A percentile compares a stretch with the other conserved stretches of the same genome.
phyloP scores from a whole-genome alignment of 768 basidiomycete genomes.

The Cyathus striatus region DNA sequence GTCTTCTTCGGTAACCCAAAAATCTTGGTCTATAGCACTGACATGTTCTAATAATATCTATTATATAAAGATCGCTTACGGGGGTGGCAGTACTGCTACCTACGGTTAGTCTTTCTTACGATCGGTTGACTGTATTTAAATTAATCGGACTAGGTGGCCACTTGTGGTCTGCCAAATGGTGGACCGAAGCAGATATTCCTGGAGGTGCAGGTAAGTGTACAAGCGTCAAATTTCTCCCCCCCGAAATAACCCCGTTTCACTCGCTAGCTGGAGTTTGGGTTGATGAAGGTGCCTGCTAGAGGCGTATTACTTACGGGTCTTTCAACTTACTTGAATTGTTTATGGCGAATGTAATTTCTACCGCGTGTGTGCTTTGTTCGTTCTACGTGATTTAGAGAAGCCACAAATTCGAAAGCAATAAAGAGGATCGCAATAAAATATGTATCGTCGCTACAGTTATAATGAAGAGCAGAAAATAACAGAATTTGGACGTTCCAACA shows the following conservation, averaged over 20 bases:
- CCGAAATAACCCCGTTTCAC: too few species aligned
- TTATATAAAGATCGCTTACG: slow-evolving; percentile 31
- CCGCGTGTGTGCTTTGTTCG: too few species aligned
- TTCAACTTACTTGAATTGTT: too few species aligned
- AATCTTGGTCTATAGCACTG: too few species aligned
- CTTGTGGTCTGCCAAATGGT: slow-evolving; percentile 61
- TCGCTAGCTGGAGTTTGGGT: slow-evolving; percentile 58
- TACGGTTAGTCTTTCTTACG: slow-evolving; percentile 30
- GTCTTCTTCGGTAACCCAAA: slow-evolving; percentile 37
- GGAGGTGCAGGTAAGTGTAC: too few species aligned
- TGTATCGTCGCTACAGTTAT: neutral
- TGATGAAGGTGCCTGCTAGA: slow-evolving; percentile 42
- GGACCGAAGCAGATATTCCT: slow-evolving; percentile 55
- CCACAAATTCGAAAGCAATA: too few species aligned
- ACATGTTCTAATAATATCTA: too few species aligned
- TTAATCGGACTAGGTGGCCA: slow-evolving; percentile 30
- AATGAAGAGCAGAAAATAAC: slow-evolving; percentile 2
- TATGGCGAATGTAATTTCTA: too few species aligned
- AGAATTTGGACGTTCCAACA: slow-evolving; percentile 54
- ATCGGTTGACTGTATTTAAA: neutral
- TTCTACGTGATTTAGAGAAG: too few species aligned
- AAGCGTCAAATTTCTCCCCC: too few species aligned
- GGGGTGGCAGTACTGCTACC: slow-evolving; percentile 37
- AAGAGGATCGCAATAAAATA: too few species aligned
- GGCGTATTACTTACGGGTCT: neutral